These are phyloP conservation scores for Candida mattraensis DNA, from an alignment of 805 yeast genomes.

Conservation along the genomic window DNA sequence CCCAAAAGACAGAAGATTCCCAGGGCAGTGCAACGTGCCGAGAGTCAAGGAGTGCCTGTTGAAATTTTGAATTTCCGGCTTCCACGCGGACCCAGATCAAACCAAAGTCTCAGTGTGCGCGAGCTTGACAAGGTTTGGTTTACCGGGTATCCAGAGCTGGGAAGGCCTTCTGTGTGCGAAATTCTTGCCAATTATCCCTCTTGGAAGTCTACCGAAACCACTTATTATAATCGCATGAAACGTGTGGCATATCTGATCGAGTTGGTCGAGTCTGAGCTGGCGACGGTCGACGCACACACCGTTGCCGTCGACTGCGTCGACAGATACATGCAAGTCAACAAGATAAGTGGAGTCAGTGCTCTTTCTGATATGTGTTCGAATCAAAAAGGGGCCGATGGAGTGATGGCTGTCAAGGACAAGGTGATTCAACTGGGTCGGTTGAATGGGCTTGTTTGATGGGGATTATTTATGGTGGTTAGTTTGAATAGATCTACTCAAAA, in stretches of 20 bases:
- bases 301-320: conserved; percentile 13
- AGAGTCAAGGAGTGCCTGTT: conserved; percentile 12
- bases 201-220: conserved; percentile 18
- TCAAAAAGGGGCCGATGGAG: conserved; percentile 16
- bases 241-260: conserved; percentile 17
- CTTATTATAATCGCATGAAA: conserved; percentile 15
- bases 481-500: no score
- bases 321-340: conserved; percentile 11
- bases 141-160: conserved; percentile 9
- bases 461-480: no score
- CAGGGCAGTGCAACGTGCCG: background rate
- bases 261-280: conserved; percentile 7
- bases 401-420: conserved; percentile 4
- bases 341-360: conserved; percentile 17
- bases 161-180: conserved; percentile 12
- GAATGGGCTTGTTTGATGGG: no score
- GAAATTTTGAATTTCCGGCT: conserved; percentile 11
- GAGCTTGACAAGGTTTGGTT: conserved; percentile 17
- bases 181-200: conserved; percentile 11
- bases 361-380: conserved; percentile 20
- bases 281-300: background rate
- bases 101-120: conserved; percentile 12
- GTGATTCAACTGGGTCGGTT: background rate
- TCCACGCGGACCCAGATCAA: conserved; percentile 18
- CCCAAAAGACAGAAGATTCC: background rate